A percentile compares a stretch with the other conserved stretches of the same genome.
Conservation (phyloP, 352 stramenopile genomes). For the Pythium chondricola region DNA sequence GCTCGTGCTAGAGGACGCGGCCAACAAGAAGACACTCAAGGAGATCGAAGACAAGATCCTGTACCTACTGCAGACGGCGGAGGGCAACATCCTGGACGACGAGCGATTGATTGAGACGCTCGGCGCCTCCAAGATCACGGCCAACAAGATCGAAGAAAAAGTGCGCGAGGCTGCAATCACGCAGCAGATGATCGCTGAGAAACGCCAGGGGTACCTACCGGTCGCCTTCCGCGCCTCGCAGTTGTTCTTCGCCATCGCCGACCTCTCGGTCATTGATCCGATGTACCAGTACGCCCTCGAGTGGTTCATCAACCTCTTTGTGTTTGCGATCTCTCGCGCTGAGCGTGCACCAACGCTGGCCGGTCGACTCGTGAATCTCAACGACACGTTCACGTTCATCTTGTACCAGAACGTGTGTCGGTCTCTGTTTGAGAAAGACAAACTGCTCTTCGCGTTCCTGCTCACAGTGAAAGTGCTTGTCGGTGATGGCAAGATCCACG, state of each 20-base stretch:
- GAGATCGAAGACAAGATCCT: slow-evolving; percentile 97
- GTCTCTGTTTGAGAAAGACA: slow-evolving; percentile 95
- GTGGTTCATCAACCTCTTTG: slow-evolving; percentile 95
- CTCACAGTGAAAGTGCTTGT: slow-evolving; percentile 91
- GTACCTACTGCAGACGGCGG: slow-evolving; percentile 86
- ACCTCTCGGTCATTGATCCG: slow-evolving; percentile 90
- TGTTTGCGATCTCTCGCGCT: slow-evolving; percentile 86
- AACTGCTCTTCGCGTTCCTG: slow-evolving; percentile 94
- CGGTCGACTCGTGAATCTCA: slow-evolving; percentile 84
- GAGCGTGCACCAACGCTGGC: slow-evolving; percentile 70
- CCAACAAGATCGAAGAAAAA: slow-evolving; percentile 93
- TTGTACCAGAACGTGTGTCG: slow-evolving; percentile 95
- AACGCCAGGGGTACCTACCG: slow-evolving; percentile 87
- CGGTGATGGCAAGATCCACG: slow-evolving; percentile 69
- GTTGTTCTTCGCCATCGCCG: slow-evolving; percentile 94
- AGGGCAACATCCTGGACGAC: slow-evolving; percentile 95
- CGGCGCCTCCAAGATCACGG: slow-evolving; percentile 89
- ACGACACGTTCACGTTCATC: slow-evolving; percentile 93
- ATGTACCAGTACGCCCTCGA: slow-evolving; percentile 97
- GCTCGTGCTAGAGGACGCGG: slow-evolving; percentile 92
- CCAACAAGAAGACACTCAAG: slow-evolving; percentile 93
- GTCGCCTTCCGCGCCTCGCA: slow-evolving; percentile 89
- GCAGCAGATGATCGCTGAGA: slow-evolving; percentile 90
- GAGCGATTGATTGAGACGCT: slow-evolving; percentile 94
- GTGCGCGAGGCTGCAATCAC: slow-evolving; percentile 90